These are phyloP conservation scores for Talaromyces islandicus DNA, from an alignment of 2,329 filamentous ascomycete species.

Conservation along the genomic window DNA sequence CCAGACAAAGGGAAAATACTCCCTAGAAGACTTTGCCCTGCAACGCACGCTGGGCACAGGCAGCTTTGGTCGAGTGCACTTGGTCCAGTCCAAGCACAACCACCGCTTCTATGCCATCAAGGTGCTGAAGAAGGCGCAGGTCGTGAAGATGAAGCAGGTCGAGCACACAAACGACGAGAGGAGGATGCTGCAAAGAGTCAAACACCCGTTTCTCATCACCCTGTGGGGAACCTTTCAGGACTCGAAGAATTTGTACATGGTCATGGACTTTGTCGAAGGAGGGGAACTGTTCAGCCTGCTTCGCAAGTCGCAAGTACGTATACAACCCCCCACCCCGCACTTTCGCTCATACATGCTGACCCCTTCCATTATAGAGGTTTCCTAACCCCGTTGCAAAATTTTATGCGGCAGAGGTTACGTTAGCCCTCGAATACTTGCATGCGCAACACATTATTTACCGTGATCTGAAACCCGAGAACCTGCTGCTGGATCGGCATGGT, in stretches of 20 bases:
- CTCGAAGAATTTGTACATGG: conserved; percentile 94
- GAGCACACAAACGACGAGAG: conserved; percentile 99
- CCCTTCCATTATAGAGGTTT: conserved; percentile 62
- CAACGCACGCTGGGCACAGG: conserved; percentile 90
- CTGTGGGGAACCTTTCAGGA: conserved; percentile 99
- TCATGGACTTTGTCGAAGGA: conserved; percentile 99
- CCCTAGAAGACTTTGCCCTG: conserved; percentile 81
- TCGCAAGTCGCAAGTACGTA: conserved; percentile 77
- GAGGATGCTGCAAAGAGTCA: conserved; percentile 90
- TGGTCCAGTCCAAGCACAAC: conserved; percentile 97
- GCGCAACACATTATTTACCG: conserved; percentile 95
- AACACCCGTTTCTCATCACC: conserved; percentile 95
- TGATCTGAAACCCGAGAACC: conserved; percentile 91
- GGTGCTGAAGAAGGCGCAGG: conserved; percentile 95
- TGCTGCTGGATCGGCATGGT: conserved; percentile 84
- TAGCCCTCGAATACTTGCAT: conserved; percentile 93
- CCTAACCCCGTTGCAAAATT: conserved; percentile 99
- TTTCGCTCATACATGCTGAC: conserved; percentile 2
- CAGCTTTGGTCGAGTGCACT: conserved; percentile 91
- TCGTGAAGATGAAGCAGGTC: conserved; percentile 99
- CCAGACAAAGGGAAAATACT: conserved; percentile 69
- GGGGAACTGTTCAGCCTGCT: conserved; percentile 94
- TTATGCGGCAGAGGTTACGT: conserved; percentile 93
- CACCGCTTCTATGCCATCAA: conserved; percentile 98
- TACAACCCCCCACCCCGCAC: neutral